Percentiles rank a stretch among this genome's conserved stretches.
These are phyloP conservation scores for Blastocystis sp. DNA, from an alignment of 352 stramenopile species.

Conservation along the genomic window DNA sequence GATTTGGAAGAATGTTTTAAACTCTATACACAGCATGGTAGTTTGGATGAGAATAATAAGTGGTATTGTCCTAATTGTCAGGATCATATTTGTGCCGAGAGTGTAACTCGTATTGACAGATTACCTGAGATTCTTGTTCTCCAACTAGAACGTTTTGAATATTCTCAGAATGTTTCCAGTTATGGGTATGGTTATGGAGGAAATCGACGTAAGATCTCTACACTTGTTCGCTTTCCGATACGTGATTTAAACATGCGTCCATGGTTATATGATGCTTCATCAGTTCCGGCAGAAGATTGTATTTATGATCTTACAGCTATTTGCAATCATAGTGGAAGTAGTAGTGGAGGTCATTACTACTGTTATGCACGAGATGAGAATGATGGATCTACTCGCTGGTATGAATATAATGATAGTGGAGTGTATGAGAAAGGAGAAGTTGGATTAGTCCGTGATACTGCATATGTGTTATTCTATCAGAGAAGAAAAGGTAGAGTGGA, in stretches of 20 bases:
- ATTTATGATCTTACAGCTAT: constrained; percentile 40
- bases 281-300: neutral
- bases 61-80: constrained; percentile 47
- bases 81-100: constrained; percentile 18
- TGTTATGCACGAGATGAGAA: constrained; percentile 64
- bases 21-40: neutral
- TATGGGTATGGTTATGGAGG: neutral
- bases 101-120: constrained; percentile 4
- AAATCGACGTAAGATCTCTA: constrained; percentile 8
- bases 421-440: neutral
- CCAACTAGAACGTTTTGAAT: constrained; percentile 63
- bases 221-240: constrained; percentile 19
- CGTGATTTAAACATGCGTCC: neutral
- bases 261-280: neutral
- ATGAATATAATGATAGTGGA: constrained; percentile 54
- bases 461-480: constrained; percentile 61
- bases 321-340: constrained; percentile 30
- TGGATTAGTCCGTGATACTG: neutral
- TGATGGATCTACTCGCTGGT: neutral
- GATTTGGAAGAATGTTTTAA: neutral
- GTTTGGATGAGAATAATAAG: constrained; percentile 42
- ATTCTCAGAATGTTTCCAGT: neutral
- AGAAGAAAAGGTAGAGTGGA: neutral
- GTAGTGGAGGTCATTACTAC: constrained; percentile 51
- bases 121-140: constrained; percentile 34